A percentile compares a stretch with the other conserved stretches of the same genome.
phyloP scores from a whole-genome alignment of 2,329 filamentous ascomycete species.

The Annulohypoxylon truncatum region DNA sequence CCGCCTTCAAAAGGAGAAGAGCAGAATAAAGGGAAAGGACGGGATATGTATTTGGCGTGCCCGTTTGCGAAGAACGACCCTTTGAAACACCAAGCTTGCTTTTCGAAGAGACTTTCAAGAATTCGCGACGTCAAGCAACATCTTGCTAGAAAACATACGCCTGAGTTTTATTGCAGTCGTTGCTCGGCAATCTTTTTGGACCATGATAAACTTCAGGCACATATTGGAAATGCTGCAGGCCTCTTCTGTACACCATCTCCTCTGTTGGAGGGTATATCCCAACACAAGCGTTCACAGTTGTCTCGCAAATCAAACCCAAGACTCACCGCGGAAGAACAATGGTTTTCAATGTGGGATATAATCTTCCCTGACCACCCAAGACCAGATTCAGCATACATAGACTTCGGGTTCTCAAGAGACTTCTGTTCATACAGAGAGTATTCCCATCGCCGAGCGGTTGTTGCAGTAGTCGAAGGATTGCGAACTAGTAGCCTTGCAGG shows the following conservation, averaged over 20 bases:
- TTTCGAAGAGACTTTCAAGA: conserved; percentile 20
- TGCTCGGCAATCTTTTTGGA: conserved; percentile 33
- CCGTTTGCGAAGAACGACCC: conserved; percentile 41
- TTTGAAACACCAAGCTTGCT: conserved; percentile 25
- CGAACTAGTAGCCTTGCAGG: not conserved
- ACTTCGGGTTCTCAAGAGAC: conserved; percentile 7
- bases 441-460: not conserved
- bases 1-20: not conserved
- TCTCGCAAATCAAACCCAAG: conserved; percentile 3
- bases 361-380: conserved; percentile 31
- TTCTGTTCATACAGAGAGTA: conserved; percentile 5
- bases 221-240: not conserved
- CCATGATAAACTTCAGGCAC: not conserved
- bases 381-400: conserved; percentile 2
- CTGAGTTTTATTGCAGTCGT: conserved; percentile 25
- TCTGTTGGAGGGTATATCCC: conserved; percentile 32
- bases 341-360: conserved; percentile 41
- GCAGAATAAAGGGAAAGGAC: not conserved
- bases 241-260: conserved; percentile 3
- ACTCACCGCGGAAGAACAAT: conserved; percentile 30
- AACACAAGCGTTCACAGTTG: conserved; percentile 6
- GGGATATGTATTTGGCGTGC: conserved; percentile 32
- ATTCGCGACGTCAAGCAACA: conserved; percentile 46
- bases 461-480: not conserved
- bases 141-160: conserved; percentile 32